Conservation (phyloP, 129 eudicot genomes). For the Glebionis coronaria region DNA sequence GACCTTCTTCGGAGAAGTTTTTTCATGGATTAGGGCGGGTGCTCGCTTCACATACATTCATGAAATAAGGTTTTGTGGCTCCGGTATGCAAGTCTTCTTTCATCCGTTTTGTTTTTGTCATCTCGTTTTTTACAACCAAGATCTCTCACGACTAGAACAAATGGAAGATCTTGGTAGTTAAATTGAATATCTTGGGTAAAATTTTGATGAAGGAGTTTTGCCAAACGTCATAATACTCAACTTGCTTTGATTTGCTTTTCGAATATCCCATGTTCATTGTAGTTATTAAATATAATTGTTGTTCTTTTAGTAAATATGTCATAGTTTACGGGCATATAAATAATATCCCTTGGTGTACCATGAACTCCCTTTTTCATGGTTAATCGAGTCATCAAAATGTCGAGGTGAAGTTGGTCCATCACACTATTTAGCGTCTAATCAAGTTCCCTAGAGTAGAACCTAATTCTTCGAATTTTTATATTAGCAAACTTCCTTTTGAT, state of each 20-base stretch:
- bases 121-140: not conserved
- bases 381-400: constrained; percentile 2
- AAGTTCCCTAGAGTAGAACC: not conserved
- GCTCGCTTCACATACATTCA: too few species aligned
- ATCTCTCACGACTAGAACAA: constrained; percentile 5
- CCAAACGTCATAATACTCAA: constrained; percentile 13
- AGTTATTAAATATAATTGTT: not conserved
- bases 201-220: constrained; percentile 24
- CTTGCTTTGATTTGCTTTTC: constrained; percentile 25
- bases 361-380: not conserved
- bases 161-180: constrained; percentile 19
- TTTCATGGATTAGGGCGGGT: not conserved
- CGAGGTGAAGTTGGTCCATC: constrained; percentile 8
- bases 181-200: constrained; percentile 13
- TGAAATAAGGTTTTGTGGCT: constrained; percentile 4
- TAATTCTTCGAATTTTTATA: not conserved
- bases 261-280: constrained; percentile 5
- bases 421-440: not conserved
- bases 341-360: constrained; percentile 12
- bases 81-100: constrained; percentile 6
- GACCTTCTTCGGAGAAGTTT: constrained; percentile 10
- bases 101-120: constrained; percentile 18
- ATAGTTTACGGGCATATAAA: constrained; percentile 4
- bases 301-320: constrained; percentile 10
- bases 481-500: too few species aligned